These are phyloP conservation scores for Boletus pseudopeckii DNA, from an alignment of 768 basidiomycete genomes.

Conservation along the genomic window DNA sequence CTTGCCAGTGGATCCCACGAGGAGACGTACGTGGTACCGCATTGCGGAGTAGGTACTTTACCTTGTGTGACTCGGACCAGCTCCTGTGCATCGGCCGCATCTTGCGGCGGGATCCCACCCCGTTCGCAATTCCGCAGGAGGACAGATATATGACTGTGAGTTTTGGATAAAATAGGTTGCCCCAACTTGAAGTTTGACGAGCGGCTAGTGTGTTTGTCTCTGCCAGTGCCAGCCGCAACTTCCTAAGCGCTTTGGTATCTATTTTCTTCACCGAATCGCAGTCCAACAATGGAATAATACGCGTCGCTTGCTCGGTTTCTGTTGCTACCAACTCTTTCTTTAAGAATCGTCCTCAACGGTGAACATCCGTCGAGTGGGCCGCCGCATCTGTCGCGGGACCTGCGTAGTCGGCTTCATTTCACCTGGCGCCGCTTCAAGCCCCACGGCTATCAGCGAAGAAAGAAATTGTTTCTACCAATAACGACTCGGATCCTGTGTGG, in stretches of 20 bases:
- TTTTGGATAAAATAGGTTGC: not conserved
- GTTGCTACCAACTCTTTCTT: too few relatives aligned
- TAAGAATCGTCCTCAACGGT: too few relatives aligned
- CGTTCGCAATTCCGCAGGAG: not conserved
- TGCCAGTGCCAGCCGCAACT: slow-evolving; percentile 10
- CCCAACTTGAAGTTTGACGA: not conserved
- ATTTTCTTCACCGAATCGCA: not conserved
- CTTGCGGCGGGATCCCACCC: slow-evolving; percentile 1
- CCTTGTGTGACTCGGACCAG: too few relatives aligned
- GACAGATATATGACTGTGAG: not conserved
- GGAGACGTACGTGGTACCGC: too few relatives aligned
- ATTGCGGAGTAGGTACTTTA: too few relatives aligned
- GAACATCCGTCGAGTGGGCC: too few relatives aligned
- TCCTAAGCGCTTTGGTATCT: not conserved
- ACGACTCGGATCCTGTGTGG: not conserved
- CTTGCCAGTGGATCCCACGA: too few relatives aligned
- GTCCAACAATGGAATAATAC: too few relatives aligned
- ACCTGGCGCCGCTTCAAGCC: not conserved
- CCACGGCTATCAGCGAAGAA: slow-evolving; percentile 13
- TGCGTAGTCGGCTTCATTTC: too few relatives aligned
- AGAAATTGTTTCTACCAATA: slow-evolving; percentile 1
- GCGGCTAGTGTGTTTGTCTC: slow-evolving; percentile 10
- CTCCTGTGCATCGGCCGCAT: too few relatives aligned
- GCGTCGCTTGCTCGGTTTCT: too few relatives aligned
- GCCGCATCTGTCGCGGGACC: too few relatives aligned